phyloP scores from a whole-genome alignment of 495 filamentous ascomycete species.

The Podospora tetraspora region DNA sequence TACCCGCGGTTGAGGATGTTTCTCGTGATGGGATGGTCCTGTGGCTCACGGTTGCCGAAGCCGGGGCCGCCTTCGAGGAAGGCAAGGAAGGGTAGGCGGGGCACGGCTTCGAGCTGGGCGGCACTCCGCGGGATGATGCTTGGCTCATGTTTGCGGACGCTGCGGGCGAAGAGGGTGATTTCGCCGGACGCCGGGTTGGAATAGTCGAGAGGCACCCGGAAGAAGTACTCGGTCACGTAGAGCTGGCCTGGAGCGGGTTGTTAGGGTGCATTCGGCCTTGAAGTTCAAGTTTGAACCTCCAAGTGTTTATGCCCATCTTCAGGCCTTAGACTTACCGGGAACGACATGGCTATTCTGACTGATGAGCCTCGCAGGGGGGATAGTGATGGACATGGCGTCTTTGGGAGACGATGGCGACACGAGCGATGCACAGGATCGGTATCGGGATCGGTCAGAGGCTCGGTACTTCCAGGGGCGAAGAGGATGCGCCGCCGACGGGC shows the following conservation, averaged over 20 bases:
- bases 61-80: constrained; percentile 74
- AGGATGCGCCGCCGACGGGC: not conserved
- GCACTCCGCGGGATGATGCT: constrained; percentile 45
- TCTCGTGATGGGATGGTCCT: constrained; percentile 60
- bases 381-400: constrained; percentile 10
- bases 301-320: not conserved
- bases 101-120: constrained; percentile 37
- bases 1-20: constrained; percentile 76
- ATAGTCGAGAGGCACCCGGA: constrained; percentile 78
- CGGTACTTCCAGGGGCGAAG: not conserved
- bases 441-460: not conserved
- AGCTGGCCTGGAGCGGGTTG: constrained; percentile 55
- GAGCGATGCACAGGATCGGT: not conserved
- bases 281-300: not conserved
- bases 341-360: constrained; percentile 21
- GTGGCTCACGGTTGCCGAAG: constrained; percentile 65
- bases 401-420: not conserved
- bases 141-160: constrained; percentile 56
- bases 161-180: constrained; percentile 71
- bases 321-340: constrained; percentile 18
- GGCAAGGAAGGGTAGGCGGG: constrained; percentile 48
- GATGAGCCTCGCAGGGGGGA: constrained; percentile 20
- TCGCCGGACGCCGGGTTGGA: constrained; percentile 53
- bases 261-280: not conserved
- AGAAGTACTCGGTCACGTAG: constrained; percentile 72